Evolutionary conservation across 2,329 filamentous ascomycete genomes (phyloP).

Genomic region (Tolypocladium tropicale): DNA sequence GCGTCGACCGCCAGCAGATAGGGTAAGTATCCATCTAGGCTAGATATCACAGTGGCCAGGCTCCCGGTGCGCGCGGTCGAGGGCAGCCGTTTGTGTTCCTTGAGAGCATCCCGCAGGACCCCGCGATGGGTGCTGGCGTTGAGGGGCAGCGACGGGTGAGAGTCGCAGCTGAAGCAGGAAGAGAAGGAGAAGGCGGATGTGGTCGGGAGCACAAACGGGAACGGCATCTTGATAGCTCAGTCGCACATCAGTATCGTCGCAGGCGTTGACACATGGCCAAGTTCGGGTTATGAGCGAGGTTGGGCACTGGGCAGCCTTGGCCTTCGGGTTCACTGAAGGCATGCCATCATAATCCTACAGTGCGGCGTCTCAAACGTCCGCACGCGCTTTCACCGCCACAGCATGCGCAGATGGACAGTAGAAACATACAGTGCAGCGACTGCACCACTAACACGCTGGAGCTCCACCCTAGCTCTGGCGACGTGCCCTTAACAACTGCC

Average conservation of each 20-base stretch:
- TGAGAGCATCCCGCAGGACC: slow-evolving; percentile 72
- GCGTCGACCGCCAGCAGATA: slow-evolving; percentile 71
- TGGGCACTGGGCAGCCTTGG: not conserved
- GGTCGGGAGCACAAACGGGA: slow-evolving; percentile 77
- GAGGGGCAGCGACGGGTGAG: slow-evolving; percentile 82
- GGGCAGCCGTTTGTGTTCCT: slow-evolving; percentile 81
- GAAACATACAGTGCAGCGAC: not conserved
- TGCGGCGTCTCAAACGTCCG: not conserved
- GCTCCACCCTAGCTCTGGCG: not conserved
- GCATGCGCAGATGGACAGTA: not conserved
- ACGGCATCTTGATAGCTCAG: slow-evolving; percentile 59
- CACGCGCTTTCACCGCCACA: not conserved
- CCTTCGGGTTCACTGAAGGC: not conserved
- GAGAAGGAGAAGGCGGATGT: slow-evolving; percentile 82
- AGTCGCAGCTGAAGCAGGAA: slow-evolving; percentile 63
- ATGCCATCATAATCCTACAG: not conserved
- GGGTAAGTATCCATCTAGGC: slow-evolving; percentile 69
- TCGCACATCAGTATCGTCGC: not conserved
- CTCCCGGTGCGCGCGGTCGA: slow-evolving; percentile 59
- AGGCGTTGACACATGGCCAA: not conserved
- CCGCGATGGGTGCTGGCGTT: slow-evolving; percentile 74
- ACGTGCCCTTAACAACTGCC: not conserved
- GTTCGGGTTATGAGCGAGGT: not conserved
- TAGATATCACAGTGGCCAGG: slow-evolving; percentile 58
- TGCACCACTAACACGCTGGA: not conserved